A percentile compares a stretch with the other conserved stretches of the same genome.
phyloP scores from a whole-genome alignment of 2,329 filamentous ascomycete genomes.

The Cordyceps militaris region DNA sequence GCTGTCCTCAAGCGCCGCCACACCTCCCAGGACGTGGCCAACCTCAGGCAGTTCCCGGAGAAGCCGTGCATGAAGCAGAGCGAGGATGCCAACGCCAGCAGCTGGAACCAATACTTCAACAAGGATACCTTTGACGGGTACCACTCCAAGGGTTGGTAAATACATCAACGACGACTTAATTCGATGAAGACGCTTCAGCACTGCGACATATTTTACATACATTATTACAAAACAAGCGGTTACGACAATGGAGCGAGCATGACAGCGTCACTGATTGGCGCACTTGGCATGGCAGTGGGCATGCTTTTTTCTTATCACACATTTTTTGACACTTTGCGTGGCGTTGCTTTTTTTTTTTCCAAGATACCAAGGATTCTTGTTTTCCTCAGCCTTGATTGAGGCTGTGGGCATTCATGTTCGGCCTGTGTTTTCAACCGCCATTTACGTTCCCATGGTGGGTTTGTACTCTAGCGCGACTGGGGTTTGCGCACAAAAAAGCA shows the following conservation, averaged over 20 bases:
- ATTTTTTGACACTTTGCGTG: constrained; percentile 10
- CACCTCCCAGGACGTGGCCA: constrained; percentile 84
- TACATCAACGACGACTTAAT: neutral
- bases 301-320: neutral
- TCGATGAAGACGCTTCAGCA: neutral
- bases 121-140: constrained; percentile 57
- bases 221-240: neutral
- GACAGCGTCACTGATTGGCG: neutral
- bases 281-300: neutral
- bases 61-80: constrained; percentile 52
- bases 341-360: constrained; percentile 9
- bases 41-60: constrained; percentile 75
- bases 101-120: constrained; percentile 82
- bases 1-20: constrained; percentile 85
- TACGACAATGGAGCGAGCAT: neutral
- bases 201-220: neutral
- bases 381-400: constrained; percentile 5
- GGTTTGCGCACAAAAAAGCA: neutral
- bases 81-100: constrained; percentile 59
- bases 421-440: constrained; percentile 3
- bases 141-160: constrained; percentile 38
- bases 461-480: constrained; percentile 9
- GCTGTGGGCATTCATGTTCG: constrained; percentile 10
- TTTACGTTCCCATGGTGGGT: constrained; percentile 12
- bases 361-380: constrained; percentile 13